phyloP scores from a whole-genome alignment of 179 eudicot species.

The Nepenthes alata region DNA sequence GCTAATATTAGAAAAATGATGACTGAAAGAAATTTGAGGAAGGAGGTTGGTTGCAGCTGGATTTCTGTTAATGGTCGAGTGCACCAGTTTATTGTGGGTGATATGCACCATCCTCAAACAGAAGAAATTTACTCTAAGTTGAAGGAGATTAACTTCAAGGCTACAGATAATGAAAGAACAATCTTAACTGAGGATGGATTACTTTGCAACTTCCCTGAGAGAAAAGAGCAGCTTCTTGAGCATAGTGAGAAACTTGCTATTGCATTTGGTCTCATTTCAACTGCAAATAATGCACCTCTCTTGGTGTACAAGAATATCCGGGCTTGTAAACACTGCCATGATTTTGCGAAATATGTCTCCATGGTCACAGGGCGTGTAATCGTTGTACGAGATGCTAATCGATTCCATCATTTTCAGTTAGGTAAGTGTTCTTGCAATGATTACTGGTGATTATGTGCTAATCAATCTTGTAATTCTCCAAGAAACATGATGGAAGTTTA shows the following conservation, averaged over 20 bases:
- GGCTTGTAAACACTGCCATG: conserved; percentile 17
- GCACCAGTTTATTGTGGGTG: conserved; percentile 26
- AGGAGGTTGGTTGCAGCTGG: conserved; percentile 35
- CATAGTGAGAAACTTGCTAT: conserved; percentile 18
- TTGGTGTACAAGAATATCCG: conserved; percentile 13
- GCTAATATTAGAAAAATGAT: conserved; percentile 23
- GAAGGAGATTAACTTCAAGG: conserved; percentile 13
- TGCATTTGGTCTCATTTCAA: conserved; percentile 15
- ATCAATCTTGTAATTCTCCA: not conserved
- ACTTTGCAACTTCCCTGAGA: conserved; percentile 7
- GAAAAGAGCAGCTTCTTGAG: conserved; percentile 28
- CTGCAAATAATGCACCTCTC: conserved; percentile 9
- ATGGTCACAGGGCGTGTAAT: conserved; percentile 9
- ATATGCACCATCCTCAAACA: conserved; percentile 26
- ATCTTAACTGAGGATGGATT: conserved; percentile 22
- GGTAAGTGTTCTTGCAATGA: conserved; percentile 17
- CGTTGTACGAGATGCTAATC: conserved; percentile 16
- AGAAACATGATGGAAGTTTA: no score
- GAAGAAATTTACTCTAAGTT: conserved; percentile 26
- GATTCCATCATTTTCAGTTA: conserved; percentile 13
- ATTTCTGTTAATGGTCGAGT: conserved; percentile 15
- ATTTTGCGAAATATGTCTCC: conserved; percentile 14
- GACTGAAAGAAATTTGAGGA: conserved; percentile 24
- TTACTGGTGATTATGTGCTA: conserved; percentile 7
- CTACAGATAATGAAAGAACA: not conserved